Conservation (phyloP, 805 yeast genomes). For the Pichia sporocuriosa region DNA sequence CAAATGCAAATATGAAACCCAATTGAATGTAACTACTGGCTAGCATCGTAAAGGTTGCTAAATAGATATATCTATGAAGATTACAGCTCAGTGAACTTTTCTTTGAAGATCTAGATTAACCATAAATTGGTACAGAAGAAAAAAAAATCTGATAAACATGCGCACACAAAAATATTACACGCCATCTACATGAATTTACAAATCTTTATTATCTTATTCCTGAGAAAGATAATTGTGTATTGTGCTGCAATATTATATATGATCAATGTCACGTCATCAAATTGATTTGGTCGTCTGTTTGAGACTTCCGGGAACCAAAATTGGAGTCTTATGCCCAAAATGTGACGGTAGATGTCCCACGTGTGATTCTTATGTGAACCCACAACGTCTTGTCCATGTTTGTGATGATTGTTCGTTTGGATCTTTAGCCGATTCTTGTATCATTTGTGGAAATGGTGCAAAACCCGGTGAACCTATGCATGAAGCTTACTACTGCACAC, state of each 20-base stretch:
- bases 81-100: no score
- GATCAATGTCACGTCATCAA: constrained; percentile 91
- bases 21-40: background rate
- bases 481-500: constrained; percentile 78
- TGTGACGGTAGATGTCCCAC: constrained; percentile 91
- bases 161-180: no score
- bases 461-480: constrained; percentile 41
- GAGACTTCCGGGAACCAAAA: constrained; percentile 71
- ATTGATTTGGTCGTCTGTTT: constrained; percentile 76
- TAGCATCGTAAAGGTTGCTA: no score
- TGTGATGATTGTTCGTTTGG: constrained; percentile 87
- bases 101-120: no score
- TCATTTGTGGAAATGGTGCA: constrained; percentile 55
- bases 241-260: no score
- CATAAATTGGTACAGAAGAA: no score
- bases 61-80: no score
- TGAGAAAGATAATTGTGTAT: no score
- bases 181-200: no score
- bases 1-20: background rate
- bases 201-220: no score
- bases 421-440: constrained; percentile 54
- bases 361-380: constrained; percentile 80
- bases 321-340: constrained; percentile 69
- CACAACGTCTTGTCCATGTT: constrained; percentile 56
- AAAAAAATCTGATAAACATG: no score